phyloP scores from a whole-genome alignment of 805 yeast species.

The Zygoascus tannicola region DNA sequence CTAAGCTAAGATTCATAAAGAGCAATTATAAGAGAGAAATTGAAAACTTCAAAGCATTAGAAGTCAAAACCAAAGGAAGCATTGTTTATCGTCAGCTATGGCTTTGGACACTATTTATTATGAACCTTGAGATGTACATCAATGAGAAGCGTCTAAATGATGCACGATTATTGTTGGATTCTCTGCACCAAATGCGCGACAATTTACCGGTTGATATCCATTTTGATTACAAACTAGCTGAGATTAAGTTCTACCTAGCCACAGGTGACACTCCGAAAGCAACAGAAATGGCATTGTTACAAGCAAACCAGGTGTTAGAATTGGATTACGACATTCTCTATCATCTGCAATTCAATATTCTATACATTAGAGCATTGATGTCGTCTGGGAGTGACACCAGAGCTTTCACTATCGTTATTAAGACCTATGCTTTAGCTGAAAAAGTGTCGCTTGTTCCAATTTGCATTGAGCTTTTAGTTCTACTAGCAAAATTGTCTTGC shows the following conservation, averaged over 20 bases:
- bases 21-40: slow-evolving; percentile 7
- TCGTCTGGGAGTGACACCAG: slow-evolving; percentile 33
- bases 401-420: slow-evolving; percentile 41
- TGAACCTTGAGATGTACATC: slow-evolving; percentile 7
- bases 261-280: slow-evolving; percentile 9
- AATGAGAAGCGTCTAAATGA: slow-evolving; percentile 5
- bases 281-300: slow-evolving; percentile 33
- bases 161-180: slow-evolving; percentile 8
- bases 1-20: slow-evolving; percentile 3
- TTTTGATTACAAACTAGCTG: slow-evolving; percentile 16
- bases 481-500: slow-evolving; percentile 38
- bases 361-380: slow-evolving; percentile 39
- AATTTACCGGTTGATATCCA: slow-evolving; percentile 2
- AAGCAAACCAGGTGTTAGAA: slow-evolving; percentile 36
- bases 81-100: slow-evolving; percentile 12
- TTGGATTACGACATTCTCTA: slow-evolving; percentile 43
- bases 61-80: slow-evolving; percentile 1
- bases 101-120: slow-evolving; percentile 12
- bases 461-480: slow-evolving; percentile 38
- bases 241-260: slow-evolving; percentile 18
- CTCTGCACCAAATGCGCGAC: slow-evolving; percentile 1
- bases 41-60: slow-evolving; percentile 3
- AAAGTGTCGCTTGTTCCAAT: slow-evolving; percentile 38
- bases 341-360: slow-evolving; percentile 38
- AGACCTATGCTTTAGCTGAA: slow-evolving; percentile 41